Conservation (phyloP, 805 yeast species). For the Teunomyces panamensis region DNA sequence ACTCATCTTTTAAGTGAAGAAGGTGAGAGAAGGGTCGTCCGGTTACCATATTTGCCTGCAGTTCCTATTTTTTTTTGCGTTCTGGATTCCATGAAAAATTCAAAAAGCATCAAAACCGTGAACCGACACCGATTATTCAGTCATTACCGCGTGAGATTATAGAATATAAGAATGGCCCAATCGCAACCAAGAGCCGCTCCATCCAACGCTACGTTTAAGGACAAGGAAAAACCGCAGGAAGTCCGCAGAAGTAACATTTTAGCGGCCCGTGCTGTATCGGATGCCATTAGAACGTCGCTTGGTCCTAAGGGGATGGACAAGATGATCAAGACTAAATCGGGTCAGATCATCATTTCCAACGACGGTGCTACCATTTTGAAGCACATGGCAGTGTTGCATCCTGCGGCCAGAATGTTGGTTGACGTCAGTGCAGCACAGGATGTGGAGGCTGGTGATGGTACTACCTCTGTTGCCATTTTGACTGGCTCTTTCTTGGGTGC, state of each 20-base stretch:
- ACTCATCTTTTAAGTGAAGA: background rate
- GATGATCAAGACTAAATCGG: conserved; percentile 92
- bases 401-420: conserved; percentile 96
- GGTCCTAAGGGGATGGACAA: conserved; percentile 99
- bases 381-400: conserved; percentile 98
- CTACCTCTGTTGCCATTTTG: conserved; percentile 93
- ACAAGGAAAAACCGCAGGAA: conserved; percentile 93
- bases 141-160: background rate
- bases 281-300: conserved; percentile 89
- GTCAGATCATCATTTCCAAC: conserved; percentile 91
- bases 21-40: background rate
- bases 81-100: background rate
- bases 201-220: conserved; percentile 85
- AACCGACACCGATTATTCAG: background rate
- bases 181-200: conserved; percentile 29
- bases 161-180: conserved; percentile 4
- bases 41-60: background rate
- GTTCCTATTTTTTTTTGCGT: background rate
- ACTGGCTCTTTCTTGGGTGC: conserved; percentile 95
- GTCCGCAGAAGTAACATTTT: conserved; percentile 84
- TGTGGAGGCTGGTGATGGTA: conserved; percentile 99
- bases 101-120: background rate
- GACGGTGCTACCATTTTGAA: conserved; percentile 97
- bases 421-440: conserved; percentile 98
- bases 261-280: conserved; percentile 94